Conservation (phyloP, 2,329 filamentous ascomycete genomes). For the Elsinoe ampelina region DNA sequence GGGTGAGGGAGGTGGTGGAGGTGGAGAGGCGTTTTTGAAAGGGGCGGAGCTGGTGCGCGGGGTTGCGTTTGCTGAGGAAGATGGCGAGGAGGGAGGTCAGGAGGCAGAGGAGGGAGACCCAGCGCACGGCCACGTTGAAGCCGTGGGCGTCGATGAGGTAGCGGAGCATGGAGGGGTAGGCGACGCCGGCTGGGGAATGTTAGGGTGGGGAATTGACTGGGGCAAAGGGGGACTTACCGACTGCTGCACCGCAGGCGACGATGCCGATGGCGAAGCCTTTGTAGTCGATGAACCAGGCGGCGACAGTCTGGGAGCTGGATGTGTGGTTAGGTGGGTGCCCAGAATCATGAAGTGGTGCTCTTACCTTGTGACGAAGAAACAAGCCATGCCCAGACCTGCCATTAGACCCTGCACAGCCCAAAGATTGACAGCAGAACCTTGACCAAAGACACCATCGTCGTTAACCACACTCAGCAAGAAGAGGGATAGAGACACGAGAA, state of each 20-base stretch:
- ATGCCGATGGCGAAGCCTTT: constrained; percentile 42
- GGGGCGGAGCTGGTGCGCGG: constrained; percentile 27
- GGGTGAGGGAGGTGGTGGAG: constrained; percentile 30
- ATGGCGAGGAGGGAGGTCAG: constrained; percentile 34
- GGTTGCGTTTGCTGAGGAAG: constrained; percentile 36
- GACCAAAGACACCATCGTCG: constrained; percentile 27
- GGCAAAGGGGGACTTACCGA: constrained; percentile 24
- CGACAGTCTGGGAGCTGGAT: constrained; percentile 30
- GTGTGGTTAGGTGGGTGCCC: constrained; percentile 6
- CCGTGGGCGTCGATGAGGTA: constrained; percentile 34
- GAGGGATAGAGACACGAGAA: constrained; percentile 36
- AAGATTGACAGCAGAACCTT: constrained; percentile 35
- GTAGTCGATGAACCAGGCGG: constrained; percentile 41
- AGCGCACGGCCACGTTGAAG: constrained; percentile 38
- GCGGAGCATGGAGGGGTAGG: constrained; percentile 36
- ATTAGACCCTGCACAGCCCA: constrained; percentile 41
- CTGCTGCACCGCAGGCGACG: constrained; percentile 42
- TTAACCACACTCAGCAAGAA: constrained; percentile 37
- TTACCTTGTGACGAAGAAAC: constrained; percentile 38
- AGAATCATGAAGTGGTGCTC: not conserved
- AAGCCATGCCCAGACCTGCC: constrained; percentile 42
- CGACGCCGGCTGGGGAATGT: constrained; percentile 28
- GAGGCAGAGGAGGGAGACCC: constrained; percentile 34
- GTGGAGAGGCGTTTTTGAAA: constrained; percentile 33
- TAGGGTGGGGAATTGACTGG: not conserved